phyloP scores from a whole-genome alignment of 768 basidiomycete species.

The Tricholoma saponaceum region DNA sequence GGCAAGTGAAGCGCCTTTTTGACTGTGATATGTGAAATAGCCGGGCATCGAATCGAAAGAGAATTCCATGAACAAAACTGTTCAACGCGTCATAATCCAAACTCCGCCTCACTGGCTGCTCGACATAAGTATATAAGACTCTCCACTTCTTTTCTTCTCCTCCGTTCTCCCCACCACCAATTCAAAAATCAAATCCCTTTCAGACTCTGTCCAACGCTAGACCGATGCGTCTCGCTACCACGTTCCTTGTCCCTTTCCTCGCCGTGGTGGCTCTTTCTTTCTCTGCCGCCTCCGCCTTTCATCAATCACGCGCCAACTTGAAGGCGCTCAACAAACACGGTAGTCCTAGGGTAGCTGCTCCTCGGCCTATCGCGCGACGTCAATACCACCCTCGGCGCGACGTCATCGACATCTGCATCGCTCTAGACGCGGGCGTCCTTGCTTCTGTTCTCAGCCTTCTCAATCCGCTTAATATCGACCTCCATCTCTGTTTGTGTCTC shows the following conservation, averaged over 20 bases:
- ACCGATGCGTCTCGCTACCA: slow-evolving; percentile 15
- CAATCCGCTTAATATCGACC: slow-evolving; percentile 10
- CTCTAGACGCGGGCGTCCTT: slow-evolving; percentile 12
- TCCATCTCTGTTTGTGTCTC: slow-evolving; percentile 16
- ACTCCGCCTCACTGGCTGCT: slow-evolving; percentile 11
- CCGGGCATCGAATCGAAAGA: not conserved
- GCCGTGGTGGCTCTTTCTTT: slow-evolving; percentile 10
- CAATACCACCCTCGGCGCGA: slow-evolving; percentile 14
- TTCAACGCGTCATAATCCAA: slow-evolving; percentile 10
- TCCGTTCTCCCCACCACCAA: slow-evolving; percentile 1
- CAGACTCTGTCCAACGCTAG: not conserved
- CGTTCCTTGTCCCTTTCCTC: slow-evolving; percentile 15
- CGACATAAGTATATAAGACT: slow-evolving; percentile 12
- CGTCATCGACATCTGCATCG: slow-evolving; percentile 15
- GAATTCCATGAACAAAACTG: not conserved
- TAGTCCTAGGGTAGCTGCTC: slow-evolving; percentile 2
- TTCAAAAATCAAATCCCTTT: not conserved
- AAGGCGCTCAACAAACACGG: slow-evolving; percentile 7
- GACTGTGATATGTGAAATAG: too few relatives aligned
- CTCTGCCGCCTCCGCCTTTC: slow-evolving; percentile 6
- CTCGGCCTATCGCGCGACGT: slow-evolving; percentile 11
- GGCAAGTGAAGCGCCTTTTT: not conserved
- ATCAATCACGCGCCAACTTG: slow-evolving; percentile 9
- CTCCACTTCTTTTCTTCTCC: not conserved
- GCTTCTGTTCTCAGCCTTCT: slow-evolving; percentile 11